Conservation (phyloP, 805 yeast genomes). For the Candida boleticola region DNA sequence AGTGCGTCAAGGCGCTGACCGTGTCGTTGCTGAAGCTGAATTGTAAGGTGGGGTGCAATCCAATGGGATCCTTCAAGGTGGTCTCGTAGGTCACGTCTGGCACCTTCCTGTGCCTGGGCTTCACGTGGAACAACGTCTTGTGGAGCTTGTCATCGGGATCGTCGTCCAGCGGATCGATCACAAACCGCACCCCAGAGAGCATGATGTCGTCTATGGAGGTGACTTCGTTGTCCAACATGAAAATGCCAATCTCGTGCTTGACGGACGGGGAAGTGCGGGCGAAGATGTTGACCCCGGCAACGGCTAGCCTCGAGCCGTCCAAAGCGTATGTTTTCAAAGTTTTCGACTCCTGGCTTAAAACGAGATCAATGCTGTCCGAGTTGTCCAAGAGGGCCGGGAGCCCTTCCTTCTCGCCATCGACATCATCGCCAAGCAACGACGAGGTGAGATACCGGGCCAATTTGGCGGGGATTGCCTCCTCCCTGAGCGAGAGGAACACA, state of each 20-base stretch:
- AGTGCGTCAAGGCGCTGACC: too few relatives aligned
- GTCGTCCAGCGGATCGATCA: slow-evolving; percentile 16
- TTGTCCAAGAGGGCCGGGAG: background rate
- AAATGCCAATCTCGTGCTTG: slow-evolving; percentile 36
- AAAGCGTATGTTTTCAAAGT: slow-evolving; percentile 1
- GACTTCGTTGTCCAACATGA: slow-evolving; percentile 25
- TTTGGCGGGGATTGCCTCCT: background rate
- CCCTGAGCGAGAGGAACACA: background rate
- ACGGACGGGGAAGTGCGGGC: slow-evolving; percentile 1
- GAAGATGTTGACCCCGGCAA: background rate
- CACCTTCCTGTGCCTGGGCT: slow-evolving; percentile 33
- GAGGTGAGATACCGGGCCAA: background rate
- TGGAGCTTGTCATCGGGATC: slow-evolving; percentile 18
- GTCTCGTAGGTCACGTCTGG: background rate
- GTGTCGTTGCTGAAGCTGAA: slow-evolving; percentile 11
- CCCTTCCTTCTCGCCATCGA: background rate
- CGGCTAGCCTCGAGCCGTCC: background rate
- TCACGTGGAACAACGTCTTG: slow-evolving; percentile 40
- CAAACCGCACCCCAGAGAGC: slow-evolving; percentile 33
- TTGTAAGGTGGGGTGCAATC: slow-evolving; percentile 33
- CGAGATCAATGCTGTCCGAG: background rate
- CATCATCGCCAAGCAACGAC: background rate
- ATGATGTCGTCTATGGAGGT: slow-evolving; percentile 33
- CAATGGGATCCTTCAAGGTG: slow-evolving; percentile 22
- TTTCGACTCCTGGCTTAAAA: background rate